Conservation (phyloP, 1,284 basidiomycete species). For the Boletus mariae region DNA sequence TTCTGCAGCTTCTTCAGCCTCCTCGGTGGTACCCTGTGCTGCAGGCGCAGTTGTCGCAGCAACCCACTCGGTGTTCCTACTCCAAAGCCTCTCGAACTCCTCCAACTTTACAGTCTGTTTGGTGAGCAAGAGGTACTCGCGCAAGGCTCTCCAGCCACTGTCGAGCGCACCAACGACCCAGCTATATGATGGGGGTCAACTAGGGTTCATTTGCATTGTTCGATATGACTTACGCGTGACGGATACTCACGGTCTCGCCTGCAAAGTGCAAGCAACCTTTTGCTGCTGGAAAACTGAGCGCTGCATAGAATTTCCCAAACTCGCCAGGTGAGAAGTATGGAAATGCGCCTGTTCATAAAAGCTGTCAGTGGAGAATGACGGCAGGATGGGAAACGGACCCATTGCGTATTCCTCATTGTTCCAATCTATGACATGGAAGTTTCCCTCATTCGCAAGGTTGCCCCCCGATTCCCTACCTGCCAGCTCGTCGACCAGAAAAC, state of each 20-base stretch:
- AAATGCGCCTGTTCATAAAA: conserved; percentile 14
- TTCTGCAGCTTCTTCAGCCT: neutral
- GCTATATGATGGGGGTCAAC: neutral
- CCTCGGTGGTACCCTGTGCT: no score
- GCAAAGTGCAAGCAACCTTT: conserved; percentile 18
- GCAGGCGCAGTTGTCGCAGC: no score
- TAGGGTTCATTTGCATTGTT: neutral
- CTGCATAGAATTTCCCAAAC: conserved; percentile 14
- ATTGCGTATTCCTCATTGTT: conserved; percentile 3
- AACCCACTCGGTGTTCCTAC: conserved; percentile 20
- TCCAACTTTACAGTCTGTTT: conserved; percentile 10
- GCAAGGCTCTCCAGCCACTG: conserved; percentile 25
- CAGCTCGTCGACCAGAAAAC: conserved; percentile 4
- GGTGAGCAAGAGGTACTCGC: conserved; percentile 19
- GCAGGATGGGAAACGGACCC: conserved; percentile 4
- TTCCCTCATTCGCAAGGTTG: neutral
- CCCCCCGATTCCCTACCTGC: neutral
- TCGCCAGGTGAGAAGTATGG: conserved; percentile 17
- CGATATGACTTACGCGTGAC: conserved; percentile 17
- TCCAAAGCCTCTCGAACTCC: conserved; percentile 15
- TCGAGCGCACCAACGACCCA: conserved; percentile 28
- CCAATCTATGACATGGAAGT: conserved; percentile 17
- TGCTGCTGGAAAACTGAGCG: conserved; percentile 16
- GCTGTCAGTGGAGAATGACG: neutral
- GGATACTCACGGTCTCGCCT: conserved; percentile 17